Evolutionary conservation across 2,329 filamentous ascomycete genomes (phyloP).

Genomic region (Alternaria sp.): DNA sequence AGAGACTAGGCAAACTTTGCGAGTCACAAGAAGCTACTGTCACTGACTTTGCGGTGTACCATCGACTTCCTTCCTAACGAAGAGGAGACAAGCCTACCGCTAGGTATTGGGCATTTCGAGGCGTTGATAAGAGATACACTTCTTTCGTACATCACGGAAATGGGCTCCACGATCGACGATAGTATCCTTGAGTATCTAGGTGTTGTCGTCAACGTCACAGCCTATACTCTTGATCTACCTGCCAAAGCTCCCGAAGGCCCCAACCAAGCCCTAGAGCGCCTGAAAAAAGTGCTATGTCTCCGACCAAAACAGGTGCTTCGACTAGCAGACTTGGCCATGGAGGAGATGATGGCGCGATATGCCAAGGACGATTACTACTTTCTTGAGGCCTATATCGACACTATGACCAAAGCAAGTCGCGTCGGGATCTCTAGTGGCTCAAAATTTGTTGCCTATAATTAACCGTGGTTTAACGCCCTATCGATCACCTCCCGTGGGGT

Average conservation of each 20-base stretch:
- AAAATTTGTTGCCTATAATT: not conserved
- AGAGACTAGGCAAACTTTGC: too few relatives aligned
- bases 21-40: too few relatives aligned
- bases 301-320: not conserved
- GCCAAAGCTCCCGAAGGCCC: not conserved
- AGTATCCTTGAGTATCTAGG: not conserved
- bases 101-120: too few relatives aligned
- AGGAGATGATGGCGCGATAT: constrained; percentile 4
- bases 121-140: not conserved
- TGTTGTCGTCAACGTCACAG: not conserved
- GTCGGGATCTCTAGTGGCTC: not conserved
- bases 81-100: too few relatives aligned
- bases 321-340: not conserved
- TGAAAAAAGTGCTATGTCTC: not conserved
- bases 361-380: constrained; percentile 2
- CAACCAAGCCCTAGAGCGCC: not conserved
- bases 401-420: not conserved
- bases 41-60: too few relatives aligned
- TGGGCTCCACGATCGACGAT: not conserved
- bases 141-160: not conserved
- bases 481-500: too few relatives aligned
- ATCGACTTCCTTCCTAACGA: too few relatives aligned
- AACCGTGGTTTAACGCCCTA: too few relatives aligned
- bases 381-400: not conserved
- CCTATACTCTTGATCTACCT: not conserved